Base-by-base conservation (phyloP, 768 basidiomycete genomes). In the Boletus eberwhitei region DNA sequence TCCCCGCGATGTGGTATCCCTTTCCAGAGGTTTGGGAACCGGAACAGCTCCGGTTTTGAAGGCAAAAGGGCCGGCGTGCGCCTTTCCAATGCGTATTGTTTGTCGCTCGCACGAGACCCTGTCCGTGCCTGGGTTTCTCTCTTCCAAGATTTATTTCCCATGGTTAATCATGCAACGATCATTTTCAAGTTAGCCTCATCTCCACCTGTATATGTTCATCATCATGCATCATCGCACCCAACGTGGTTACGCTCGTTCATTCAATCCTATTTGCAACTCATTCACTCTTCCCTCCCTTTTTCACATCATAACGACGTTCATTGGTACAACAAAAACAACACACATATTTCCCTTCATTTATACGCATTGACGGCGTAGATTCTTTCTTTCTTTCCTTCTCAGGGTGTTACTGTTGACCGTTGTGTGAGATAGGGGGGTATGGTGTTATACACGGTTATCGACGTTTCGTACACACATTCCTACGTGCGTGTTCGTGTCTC, bases 11-110 rank as follows among this genome's bases (percentile, higher is more conserved):
- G 62, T 71, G 71, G 71, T 72, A 72, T 50, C 51, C 62, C 13
- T 72, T 72, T 44, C 71, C 71, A 9, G 72, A 73, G 46, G 71
- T 73, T 13, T 72, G 71, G 71, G 60, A 70, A 46, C 29, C 72
- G 8, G 61, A 59, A 13, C 56, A 54, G 38, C 46, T 59, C 13
- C 60, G 60, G 29, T 64, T 72, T 31, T 71, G 48, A 69, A 34
- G 13, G 35, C 26, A 40, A 46, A 26, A 5, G 12, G 42, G 11
- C 22, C 22, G 35, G 19, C n/a, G 26, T 34, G 36, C 39, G 24
- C 47, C 19, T 5, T 46, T 34, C 48, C 42, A 34, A 32, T 19
- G 50, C 32, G 13, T 35, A 8, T 46, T 34, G 47, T 22, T 8
- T 26, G 16, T 26, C 16, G 11, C 26, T 32, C 46, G 21, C 45